Base-by-base conservation (phyloP, 1,284 basidiomycete species). In the Phylloboletellus chloephorus region DNA sequence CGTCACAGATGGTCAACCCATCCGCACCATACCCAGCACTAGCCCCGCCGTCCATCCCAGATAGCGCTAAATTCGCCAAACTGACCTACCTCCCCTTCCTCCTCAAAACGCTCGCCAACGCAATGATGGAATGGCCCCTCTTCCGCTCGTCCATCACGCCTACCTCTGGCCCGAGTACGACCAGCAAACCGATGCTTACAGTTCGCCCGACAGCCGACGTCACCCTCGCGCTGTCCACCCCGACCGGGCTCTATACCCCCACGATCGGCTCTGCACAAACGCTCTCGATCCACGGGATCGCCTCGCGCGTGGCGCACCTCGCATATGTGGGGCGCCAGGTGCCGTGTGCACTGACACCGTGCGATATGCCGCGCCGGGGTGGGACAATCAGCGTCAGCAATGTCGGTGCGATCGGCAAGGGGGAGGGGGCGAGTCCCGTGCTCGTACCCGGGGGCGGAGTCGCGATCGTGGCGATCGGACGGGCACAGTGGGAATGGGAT, bases 361-460 rank as follows among this genome's bases (percentile, higher is more conserved):
- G 68, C 12, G 79, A 84, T 55, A 81, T 82, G 75, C 82, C 77
- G 0, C 72, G 71, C 43, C 69, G 75, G 7, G 79, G 84, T 0
- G 87, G 85, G 1, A 92, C 90, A 15, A 61, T 96, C 26, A 93
- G 86, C 3, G 78, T 97, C n/a, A 86, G 82, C 26, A 94, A 94
- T 50, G 74, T 95, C 4, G 91, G 91, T 7, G 80, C 82, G 0
- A 71, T 92, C 11, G 91, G 90, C 1, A 71, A 72, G 19, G 83
- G 84, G 0, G 78, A 82, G 33, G 74, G 69, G 42, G 88, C 88
- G 4, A 70, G 74, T 31, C 91, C 91, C 0, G 78, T 95, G 26
- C 69, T 96, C 0, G 85, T 95, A 0, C 87, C 87, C 0, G 91
- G 90, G 0, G 90, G 90, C 0, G 90, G 93, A 0, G 75, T 96